Evolutionary conservation across 2,329 filamentous ascomycete species (phyloP).

Genomic region (Trichoderma sp.): DNA sequence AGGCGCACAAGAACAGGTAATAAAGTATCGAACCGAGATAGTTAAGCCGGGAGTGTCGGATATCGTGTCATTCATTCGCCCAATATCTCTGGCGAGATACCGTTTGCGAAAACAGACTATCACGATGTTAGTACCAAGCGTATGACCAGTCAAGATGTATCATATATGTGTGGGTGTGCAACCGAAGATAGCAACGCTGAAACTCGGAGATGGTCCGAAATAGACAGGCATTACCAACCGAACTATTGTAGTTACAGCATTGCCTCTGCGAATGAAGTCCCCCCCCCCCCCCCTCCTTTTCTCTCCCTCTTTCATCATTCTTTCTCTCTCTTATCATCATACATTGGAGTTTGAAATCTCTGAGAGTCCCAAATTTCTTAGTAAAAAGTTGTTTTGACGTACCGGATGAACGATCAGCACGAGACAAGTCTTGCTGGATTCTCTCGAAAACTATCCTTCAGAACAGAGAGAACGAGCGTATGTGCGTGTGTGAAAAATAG

Average conservation of each 20-base stretch:
- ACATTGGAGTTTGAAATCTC: not conserved
- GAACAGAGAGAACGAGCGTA: not conserved
- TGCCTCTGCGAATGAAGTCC: not conserved
- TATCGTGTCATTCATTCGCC: slow-evolving; percentile 9
- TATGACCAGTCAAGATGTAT: not conserved
- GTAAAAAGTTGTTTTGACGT: not conserved
- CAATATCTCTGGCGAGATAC: not conserved
- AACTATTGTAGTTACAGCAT: not conserved
- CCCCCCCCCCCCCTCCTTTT: not conserved
- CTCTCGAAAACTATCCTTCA: not conserved
- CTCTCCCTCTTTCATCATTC: not conserved
- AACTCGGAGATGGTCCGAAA: not conserved
- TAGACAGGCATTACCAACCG: not conserved
- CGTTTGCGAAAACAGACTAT: not conserved
- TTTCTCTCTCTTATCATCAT: not conserved
- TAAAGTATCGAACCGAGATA: not conserved
- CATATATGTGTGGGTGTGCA: not conserved
- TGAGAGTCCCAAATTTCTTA: not conserved
- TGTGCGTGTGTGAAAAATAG: not conserved
- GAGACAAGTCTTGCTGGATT: not conserved
- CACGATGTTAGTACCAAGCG: slow-evolving; percentile 3
- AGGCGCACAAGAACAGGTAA: not conserved
- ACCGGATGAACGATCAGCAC: not conserved
- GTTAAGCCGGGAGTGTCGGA: not conserved
- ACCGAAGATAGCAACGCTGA: not conserved